Evolutionary conservation across 164 flowering plant genomes (phyloP).

Genomic region (Warburgia ugandensis): DNA sequence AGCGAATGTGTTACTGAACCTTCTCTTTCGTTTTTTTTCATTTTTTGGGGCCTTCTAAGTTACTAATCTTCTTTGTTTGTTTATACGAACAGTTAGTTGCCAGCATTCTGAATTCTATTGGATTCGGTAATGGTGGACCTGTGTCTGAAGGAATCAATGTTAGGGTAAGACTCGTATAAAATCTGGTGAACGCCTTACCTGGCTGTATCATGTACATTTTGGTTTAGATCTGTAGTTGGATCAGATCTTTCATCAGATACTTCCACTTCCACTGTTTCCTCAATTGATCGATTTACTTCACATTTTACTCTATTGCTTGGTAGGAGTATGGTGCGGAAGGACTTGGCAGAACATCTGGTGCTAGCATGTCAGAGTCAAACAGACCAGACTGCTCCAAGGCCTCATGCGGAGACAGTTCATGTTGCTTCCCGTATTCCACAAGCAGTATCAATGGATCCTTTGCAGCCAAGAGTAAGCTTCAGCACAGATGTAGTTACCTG

Average conservation of each 20-base stretch:
- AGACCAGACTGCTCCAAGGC: constrained; percentile 27
- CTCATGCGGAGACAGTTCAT: constrained; percentile 22
- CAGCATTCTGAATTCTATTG: constrained; percentile 73
- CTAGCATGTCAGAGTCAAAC: constrained; percentile 23
- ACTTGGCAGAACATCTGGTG: constrained; percentile 20
- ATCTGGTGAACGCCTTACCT: no score
- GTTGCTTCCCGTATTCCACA: constrained; percentile 38
- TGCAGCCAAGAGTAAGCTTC: constrained; percentile 53
- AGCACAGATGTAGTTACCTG: background rate
- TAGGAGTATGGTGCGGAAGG: constrained; percentile 40
- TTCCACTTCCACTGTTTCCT: background rate
- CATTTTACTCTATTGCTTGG: background rate
- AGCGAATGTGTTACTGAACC: background rate
- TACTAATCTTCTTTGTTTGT: constrained; percentile 7
- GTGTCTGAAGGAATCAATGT: constrained; percentile 39
- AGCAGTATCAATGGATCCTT: constrained; percentile 36
- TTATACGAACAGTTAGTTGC: constrained; percentile 52
- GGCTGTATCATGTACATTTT: no score
- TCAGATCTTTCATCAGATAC: background rate
- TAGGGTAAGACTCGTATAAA: constrained; percentile 40
- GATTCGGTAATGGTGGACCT: constrained; percentile 34
- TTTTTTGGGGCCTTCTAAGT: no score
- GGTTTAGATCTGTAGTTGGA: no score
- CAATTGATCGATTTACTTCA: background rate
- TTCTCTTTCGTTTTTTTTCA: background rate